Conservation (phyloP, 1,139 yeast genomes). For the Taphrina sp. region DNA sequence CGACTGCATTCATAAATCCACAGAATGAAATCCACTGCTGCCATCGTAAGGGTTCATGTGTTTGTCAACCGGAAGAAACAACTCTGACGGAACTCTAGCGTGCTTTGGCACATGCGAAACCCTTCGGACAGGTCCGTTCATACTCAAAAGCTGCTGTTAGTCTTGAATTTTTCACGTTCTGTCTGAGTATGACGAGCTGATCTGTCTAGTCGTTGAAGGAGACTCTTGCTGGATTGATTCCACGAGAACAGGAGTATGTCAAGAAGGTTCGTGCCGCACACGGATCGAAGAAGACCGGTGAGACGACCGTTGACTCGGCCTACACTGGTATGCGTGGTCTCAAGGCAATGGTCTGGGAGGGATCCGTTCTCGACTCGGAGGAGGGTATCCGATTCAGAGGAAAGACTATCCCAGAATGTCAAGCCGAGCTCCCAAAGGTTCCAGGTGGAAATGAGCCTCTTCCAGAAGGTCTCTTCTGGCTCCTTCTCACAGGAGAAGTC, state of each 20-base stretch:
- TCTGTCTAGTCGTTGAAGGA: constrained; percentile 63
- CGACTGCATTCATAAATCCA: neutral
- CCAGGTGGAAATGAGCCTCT: constrained; percentile 71
- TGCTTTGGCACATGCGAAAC: constrained; percentile 19
- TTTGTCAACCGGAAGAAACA: no score
- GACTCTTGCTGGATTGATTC: constrained; percentile 88
- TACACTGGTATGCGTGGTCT: constrained; percentile 99
- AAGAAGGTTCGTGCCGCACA: constrained; percentile 84
- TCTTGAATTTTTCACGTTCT: neutral
- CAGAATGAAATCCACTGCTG: constrained; percentile 12
- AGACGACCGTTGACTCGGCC: constrained; percentile 91
- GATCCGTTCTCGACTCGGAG: constrained; percentile 94
- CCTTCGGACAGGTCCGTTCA: constrained; percentile 19
- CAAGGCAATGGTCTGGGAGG: constrained; percentile 98
- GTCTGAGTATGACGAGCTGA: neutral
- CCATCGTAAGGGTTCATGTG: constrained; percentile 10
- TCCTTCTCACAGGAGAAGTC: constrained; percentile 59
- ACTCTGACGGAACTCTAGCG: no score
- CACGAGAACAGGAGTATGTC: constrained; percentile 87
- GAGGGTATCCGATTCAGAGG: constrained; percentile 99
- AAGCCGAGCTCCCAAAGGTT: constrained; percentile 87
- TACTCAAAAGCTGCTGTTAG: constrained; percentile 21
- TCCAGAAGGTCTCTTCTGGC: constrained; percentile 67
- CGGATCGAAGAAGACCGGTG: constrained; percentile 85
- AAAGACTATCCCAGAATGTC: constrained; percentile 92